Base-by-base conservation (phyloP, 1,284 basidiomycete species). In the Puccinia horiana region DNA sequence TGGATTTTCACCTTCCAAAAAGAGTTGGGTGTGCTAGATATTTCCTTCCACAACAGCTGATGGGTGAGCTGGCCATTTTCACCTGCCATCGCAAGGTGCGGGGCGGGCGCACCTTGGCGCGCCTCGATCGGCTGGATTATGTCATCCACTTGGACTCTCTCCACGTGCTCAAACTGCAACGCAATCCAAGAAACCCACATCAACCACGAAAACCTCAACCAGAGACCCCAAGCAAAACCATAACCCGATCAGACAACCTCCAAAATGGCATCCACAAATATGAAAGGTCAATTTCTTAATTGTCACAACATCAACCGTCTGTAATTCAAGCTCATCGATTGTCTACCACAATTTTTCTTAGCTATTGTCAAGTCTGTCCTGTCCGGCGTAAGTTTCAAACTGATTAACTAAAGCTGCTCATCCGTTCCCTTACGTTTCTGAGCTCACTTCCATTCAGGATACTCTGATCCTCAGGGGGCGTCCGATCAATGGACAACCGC, bases 331-430 rank as follows among this genome's bases (percentile, higher is more conserved):
- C 47, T 54, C 49, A 75, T 56, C 49, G 14, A 26, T 47, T 75
- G 29, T 35, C 29, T 35, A n/a, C 47, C 35, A 54, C 26, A 37
- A 52, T 8, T 29, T 54, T n/a, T 79, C 35, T 26, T n/a, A 81
- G 80, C 80, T 67, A 75, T 81, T 32, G 80, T 81, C 58, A 81
- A 81, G 47, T 81, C 80, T 52, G 80, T 81, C 49, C 65, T 81
- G 42, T 81, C 80, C 35, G 56, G 70, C 35, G 80, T 81, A 69
- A 49, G 58, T 63, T 44, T 42, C 56, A 20, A 8, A 40, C 26
- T 29, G 0, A 23, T 42, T 40, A 4, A 5, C 35, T 11, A 5
- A 42, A 56, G 32, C 76, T n/a, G 20, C 42, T 11, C 12, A 40
- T 61, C 4, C 20, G 47, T 42, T 52, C 29, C 47, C 26, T 65